Evolutionary conservation across 2,329 filamentous ascomycete genomes (phyloP).

Genomic region (Penicillium sp.): DNA sequence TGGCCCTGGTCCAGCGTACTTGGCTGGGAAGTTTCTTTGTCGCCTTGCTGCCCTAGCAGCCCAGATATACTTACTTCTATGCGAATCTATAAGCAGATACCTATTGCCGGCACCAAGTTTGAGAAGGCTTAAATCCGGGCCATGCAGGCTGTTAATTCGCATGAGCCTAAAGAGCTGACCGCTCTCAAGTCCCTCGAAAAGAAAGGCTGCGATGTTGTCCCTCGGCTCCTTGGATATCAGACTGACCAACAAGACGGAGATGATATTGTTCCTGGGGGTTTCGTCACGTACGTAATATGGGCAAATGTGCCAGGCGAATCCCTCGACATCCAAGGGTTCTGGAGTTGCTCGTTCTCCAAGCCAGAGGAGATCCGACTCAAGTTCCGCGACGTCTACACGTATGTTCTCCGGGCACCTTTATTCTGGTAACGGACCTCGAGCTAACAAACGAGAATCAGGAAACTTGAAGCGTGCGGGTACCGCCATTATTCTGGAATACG

Average conservation of each 20-base stretch:
- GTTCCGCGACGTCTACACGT: neutral
- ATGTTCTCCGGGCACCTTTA: neutral
- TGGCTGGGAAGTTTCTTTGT: neutral
- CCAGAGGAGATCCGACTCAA: neutral
- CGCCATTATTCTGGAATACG: neutral
- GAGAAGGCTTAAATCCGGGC: neutral
- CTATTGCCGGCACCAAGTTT: neutral
- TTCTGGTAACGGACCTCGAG: neutral
- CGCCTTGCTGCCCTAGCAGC: neutral
- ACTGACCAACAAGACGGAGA: neutral
- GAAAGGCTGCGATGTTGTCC: neutral
- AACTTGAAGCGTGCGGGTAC: neutral
- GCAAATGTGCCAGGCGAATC: neutral
- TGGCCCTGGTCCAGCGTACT: neutral
- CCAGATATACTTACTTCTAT: neutral
- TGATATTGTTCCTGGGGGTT: neutral
- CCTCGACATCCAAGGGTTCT: neutral
- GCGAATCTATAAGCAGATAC: neutral
- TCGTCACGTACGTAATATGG: neutral
- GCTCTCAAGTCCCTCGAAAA: neutral
- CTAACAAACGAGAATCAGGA: neutral
- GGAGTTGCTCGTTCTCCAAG: neutral
- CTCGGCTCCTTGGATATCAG: neutral
- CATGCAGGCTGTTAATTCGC: neutral
- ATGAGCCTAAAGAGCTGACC: neutral